Evolutionary conservation across 352 stramenopile genomes (phyloP).

Genomic region (Pythium dissotocum): DNA sequence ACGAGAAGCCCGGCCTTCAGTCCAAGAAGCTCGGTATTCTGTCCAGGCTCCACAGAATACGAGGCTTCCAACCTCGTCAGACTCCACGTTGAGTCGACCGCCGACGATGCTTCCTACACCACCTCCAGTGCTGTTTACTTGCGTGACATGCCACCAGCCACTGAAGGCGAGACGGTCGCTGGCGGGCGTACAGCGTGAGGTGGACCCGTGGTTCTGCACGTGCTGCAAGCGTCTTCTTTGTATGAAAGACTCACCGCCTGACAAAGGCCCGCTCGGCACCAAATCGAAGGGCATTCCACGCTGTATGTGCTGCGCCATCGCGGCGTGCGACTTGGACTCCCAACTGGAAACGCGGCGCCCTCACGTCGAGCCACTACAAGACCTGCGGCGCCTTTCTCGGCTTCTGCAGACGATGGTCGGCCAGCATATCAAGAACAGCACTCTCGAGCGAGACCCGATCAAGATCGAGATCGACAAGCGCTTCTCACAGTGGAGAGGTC

Average conservation of each 20-base stretch:
- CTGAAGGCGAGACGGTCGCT: neutral
- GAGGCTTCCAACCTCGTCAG: too few relatives aligned
- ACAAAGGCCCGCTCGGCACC: neutral
- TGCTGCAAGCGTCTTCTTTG: slow-evolving; percentile 6
- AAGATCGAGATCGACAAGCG: slow-evolving; percentile 5
- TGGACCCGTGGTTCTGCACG: slow-evolving; percentile 5
- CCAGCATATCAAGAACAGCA: neutral
- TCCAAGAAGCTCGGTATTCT: too few relatives aligned
- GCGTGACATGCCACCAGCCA: neutral
- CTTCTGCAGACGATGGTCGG: neutral
- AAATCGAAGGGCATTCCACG: neutral
- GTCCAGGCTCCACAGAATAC: too few relatives aligned
- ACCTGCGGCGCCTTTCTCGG: neutral
- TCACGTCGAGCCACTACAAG: neutral
- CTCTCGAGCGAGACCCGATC: neutral
- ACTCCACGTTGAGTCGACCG: neutral
- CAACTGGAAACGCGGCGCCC: neutral
- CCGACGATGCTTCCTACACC: neutral
- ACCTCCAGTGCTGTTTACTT: neutral
- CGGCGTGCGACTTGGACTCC: neutral
- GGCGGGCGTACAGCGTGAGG: neutral
- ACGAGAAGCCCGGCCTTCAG: too few relatives aligned
- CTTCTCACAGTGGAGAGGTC: neutral
- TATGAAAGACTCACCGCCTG: slow-evolving; percentile 3
- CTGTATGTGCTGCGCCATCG: neutral